These are phyloP conservation scores for Carallia pectinifolia DNA, from an alignment of 345 rosid genomes.

Conservation along the genomic window DNA sequence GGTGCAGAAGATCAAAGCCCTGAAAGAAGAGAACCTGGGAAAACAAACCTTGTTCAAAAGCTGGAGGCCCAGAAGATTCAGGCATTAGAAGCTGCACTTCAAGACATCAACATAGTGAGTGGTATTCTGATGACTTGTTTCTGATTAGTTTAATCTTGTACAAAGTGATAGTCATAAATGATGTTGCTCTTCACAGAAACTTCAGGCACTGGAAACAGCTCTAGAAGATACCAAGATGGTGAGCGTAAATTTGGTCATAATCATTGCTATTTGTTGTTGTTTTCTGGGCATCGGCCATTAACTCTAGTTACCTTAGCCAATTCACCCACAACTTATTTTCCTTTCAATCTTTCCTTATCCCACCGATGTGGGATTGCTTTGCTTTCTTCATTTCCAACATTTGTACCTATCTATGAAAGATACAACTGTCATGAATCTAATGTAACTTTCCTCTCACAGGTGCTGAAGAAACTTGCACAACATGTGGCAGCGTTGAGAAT, in stretches of 20 bases:
- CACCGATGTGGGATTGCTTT: too few species aligned
- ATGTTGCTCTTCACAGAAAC: conserved; percentile 13
- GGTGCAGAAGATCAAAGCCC: background rate
- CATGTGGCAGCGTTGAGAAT: conserved; percentile 27
- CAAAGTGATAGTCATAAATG: background rate
- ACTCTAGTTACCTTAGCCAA: too few species aligned
- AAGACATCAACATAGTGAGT: conserved; percentile 15
- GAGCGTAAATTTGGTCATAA: conserved; percentile 10
- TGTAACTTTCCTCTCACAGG: conserved; percentile 23
- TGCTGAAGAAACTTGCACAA: conserved; percentile 33
- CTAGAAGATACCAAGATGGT: conserved; percentile 42
- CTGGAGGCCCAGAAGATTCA: conserved; percentile 26
- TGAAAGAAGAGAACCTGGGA: background rate
- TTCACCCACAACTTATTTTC: too few species aligned
- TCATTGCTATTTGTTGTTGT: background rate
- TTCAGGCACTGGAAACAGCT: conserved; percentile 45
- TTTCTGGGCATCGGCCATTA: too few species aligned
- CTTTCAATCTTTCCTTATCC: too few species aligned
- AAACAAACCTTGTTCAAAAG: conserved; percentile 2
- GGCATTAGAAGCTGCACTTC: conserved; percentile 41
- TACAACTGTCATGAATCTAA: background rate
- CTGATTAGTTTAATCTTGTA: background rate
- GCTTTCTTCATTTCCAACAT: background rate
- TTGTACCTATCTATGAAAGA: background rate
- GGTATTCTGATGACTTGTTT: background rate